Evolutionary conservation across 495 filamentous ascomycete species (phyloP).

Genomic region (Venustampulla echinocandica): DNA sequence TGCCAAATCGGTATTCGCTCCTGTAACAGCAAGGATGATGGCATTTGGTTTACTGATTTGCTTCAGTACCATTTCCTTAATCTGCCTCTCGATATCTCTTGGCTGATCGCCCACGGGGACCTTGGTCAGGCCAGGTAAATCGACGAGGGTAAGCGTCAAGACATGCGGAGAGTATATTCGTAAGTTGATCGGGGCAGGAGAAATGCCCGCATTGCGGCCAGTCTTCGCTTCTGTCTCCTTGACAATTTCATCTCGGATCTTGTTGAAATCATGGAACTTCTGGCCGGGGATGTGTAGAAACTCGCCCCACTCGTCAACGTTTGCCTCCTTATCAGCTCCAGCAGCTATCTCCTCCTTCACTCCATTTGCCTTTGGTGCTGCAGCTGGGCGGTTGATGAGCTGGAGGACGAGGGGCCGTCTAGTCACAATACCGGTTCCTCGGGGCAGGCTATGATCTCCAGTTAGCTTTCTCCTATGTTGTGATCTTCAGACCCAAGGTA

Average conservation of each 20-base stretch:
- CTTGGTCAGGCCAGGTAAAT: slow-evolving; percentile 94
- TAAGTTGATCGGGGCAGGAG: slow-evolving; percentile 90
- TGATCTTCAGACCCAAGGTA: neutral
- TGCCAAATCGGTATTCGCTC: slow-evolving; percentile 94
- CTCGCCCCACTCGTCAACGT: slow-evolving; percentile 96
- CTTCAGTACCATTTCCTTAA: slow-evolving; percentile 97
- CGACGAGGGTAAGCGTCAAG: slow-evolving; percentile 92
- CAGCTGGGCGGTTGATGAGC: slow-evolving; percentile 77
- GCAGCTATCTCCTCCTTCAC: slow-evolving; percentile 59
- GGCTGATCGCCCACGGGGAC: slow-evolving; percentile 98
- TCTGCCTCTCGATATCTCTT: slow-evolving; percentile 95
- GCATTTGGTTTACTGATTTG: slow-evolving; percentile 97
- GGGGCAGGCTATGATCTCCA: slow-evolving; percentile 61
- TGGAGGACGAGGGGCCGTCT: slow-evolving; percentile 93
- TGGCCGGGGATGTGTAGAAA: slow-evolving; percentile 97
- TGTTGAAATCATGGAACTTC: slow-evolving; percentile 98
- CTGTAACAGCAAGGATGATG: slow-evolving; percentile 93
- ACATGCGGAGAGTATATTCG: slow-evolving; percentile 98
- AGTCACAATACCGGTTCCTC: slow-evolving; percentile 97
- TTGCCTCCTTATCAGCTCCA: slow-evolving; percentile 67
- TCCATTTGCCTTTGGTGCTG: slow-evolving; percentile 59
- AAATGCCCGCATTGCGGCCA: slow-evolving; percentile 92
- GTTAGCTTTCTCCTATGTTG: slow-evolving; percentile 16
- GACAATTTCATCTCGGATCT: slow-evolving; percentile 97
- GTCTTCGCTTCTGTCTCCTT: slow-evolving; percentile 96